Percentiles rank a stretch among this genome's conserved stretches.
Evolutionary conservation across 768 basidiomycete species (phyloP).

Genomic region (Candolleomyces aberdarensis): DNA sequence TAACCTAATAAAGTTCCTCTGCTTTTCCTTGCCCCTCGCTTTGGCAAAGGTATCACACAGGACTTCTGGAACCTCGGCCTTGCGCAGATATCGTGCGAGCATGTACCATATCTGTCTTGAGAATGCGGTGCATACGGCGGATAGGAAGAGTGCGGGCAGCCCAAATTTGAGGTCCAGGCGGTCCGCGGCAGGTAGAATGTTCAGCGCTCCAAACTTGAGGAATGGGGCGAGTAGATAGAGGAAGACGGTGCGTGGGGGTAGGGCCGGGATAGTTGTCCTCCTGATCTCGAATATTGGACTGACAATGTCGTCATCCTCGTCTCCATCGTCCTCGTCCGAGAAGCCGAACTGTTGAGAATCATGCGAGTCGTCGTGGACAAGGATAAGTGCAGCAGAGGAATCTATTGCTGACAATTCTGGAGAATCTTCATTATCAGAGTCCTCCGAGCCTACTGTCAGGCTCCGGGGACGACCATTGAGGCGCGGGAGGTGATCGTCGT

Average conservation of each 20-base stretch:
- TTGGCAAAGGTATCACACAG: conserved; percentile 59
- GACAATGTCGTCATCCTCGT: conserved; percentile 44
- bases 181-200: conserved; percentile 43
- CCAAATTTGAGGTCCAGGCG: conserved; percentile 46
- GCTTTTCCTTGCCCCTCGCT: conserved; percentile 48
- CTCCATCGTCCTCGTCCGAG: conserved; percentile 25
- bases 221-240: conserved; percentile 68
- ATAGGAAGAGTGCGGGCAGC: conserved; percentile 47
- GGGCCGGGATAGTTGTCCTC: conserved; percentile 45
- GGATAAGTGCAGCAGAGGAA: conserved; percentile 56
- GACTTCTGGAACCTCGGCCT: conserved; percentile 64
- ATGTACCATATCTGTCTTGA: conserved; percentile 74
- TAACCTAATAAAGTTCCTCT: conserved; percentile 40
- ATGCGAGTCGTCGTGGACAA: conserved; percentile 56
- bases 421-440: conserved; percentile 4
- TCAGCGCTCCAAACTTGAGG: conserved; percentile 67
- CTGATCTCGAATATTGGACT: conserved; percentile 44
- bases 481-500: not conserved
- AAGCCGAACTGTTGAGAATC: conserved; percentile 37
- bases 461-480: not conserved
- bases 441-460: not conserved
- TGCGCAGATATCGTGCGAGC: conserved; percentile 68
- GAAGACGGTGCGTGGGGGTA: conserved; percentile 56
- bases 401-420: conserved; percentile 24
- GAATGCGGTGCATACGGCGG: conserved; percentile 57